phyloP scores from a whole-genome alignment of 768 basidiomycete genomes.

The Lentinula boryana region DNA sequence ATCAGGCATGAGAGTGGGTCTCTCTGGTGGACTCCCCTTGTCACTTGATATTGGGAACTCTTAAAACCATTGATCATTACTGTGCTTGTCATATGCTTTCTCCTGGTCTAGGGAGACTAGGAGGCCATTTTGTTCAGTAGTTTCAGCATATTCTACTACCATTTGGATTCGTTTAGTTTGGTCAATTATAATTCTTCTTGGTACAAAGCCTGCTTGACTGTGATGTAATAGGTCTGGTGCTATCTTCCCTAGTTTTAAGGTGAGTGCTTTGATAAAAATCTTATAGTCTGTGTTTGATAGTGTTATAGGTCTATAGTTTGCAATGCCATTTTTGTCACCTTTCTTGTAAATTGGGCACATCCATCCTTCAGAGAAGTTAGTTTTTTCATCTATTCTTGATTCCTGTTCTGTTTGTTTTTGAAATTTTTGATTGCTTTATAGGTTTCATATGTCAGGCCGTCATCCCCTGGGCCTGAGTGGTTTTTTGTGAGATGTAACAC shows the following conservation, averaged over 20 bases:
- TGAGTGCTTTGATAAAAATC: conserved; percentile 21
- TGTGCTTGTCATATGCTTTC: conserved; percentile 29
- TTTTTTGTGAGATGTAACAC: not conserved
- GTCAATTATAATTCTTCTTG: conserved; percentile 22
- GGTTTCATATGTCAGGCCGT: not conserved
- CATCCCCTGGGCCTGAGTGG: not conserved
- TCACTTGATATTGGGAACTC: conserved; percentile 18
- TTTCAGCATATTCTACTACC: conserved; percentile 18
- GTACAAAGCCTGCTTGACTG: conserved; percentile 34
- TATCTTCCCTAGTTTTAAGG: conserved; percentile 12
- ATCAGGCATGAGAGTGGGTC: conserved; percentile 24
- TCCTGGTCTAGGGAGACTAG: conserved; percentile 31
- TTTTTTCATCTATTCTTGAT: not conserved
- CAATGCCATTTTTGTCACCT: conserved; percentile 20
- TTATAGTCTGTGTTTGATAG: conserved; percentile 32
- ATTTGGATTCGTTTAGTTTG: conserved; percentile 21
- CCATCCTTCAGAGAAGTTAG: conserved; percentile 24
- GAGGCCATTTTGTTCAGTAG: conserved; percentile 15
- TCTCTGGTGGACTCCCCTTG: conserved; percentile 29
- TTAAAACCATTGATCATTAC: conserved; percentile 26
- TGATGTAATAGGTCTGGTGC: conserved; percentile 20
- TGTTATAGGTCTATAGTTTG: conserved; percentile 33
- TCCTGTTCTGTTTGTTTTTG: not conserved
- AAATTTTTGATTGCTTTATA: not conserved
- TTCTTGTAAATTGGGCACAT: conserved; percentile 40